Evolutionary conservation across 2,329 filamentous ascomycete genomes (phyloP).

Genomic region (Hirsutella minnesotensis): DNA sequence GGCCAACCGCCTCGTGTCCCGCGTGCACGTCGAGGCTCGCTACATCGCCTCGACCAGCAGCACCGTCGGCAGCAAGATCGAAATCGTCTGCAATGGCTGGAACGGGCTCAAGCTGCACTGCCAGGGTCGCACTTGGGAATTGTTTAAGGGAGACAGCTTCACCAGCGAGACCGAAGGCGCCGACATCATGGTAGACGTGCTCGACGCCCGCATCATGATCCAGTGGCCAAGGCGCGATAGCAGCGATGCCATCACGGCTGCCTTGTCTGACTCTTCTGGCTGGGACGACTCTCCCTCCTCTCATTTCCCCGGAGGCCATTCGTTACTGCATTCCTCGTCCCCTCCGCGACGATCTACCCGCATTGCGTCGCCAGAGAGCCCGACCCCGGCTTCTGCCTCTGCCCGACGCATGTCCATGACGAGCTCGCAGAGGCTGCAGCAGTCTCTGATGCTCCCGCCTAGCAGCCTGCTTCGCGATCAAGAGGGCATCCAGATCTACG

Average conservation of each 20-base stretch:
- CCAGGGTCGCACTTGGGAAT: slow-evolving; percentile 73
- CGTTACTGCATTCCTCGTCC: slow-evolving; percentile 41
- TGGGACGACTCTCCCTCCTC: slow-evolving; percentile 55
- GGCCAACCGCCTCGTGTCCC: slow-evolving; percentile 82
- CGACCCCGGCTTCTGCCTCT: slow-evolving; percentile 29
- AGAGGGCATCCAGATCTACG: slow-evolving; percentile 55
- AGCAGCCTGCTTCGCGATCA: slow-evolving; percentile 12
- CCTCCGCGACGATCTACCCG: slow-evolving; percentile 43
- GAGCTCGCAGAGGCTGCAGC: slow-evolving; percentile 32
- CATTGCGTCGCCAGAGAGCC: slow-evolving; percentile 66
- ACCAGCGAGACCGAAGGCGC: slow-evolving; percentile 76
- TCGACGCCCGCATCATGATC: slow-evolving; percentile 80
- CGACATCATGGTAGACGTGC: slow-evolving; percentile 91
- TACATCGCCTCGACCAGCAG: slow-evolving; percentile 61
- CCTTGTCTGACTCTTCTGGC: slow-evolving; percentile 55
- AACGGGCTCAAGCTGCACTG: slow-evolving; percentile 91
- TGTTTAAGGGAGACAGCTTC: slow-evolving; percentile 81
- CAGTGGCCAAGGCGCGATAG: slow-evolving; percentile 64
- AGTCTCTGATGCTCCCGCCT: slow-evolving; percentile 20
- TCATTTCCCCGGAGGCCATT: slow-evolving; percentile 12
- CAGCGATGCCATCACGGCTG: slow-evolving; percentile 21
- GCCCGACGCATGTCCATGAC: slow-evolving; percentile 17
- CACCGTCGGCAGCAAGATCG: slow-evolving; percentile 62
- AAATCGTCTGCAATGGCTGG: slow-evolving; percentile 89
- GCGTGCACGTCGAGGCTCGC: slow-evolving; percentile 80